Percentiles rank a stretch among this genome's conserved stretches.
phyloP scores from a whole-genome alignment of 2,329 filamentous ascomycete genomes.

The Ceratocystis eucalypticola region DNA sequence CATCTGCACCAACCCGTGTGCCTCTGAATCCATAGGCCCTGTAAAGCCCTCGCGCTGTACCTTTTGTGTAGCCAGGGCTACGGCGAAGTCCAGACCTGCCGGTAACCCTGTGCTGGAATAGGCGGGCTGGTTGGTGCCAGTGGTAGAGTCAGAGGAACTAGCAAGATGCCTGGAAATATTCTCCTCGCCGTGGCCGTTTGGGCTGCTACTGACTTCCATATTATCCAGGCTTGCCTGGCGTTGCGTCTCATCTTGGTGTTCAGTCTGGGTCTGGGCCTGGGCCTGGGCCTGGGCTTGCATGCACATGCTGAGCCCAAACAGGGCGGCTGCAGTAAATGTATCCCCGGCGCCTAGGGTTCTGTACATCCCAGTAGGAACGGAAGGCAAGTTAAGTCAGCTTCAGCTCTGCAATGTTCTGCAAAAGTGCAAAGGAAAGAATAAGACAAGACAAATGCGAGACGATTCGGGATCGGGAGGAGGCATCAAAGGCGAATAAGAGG shows the following conservation, averaged over 20 bases:
- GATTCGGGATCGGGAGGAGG: background rate
- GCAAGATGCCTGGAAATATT: background rate
- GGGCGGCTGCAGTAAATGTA: slow-evolving; percentile 59
- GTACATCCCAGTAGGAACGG: slow-evolving; percentile 20
- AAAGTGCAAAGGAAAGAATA: background rate
- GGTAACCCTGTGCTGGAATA: slow-evolving; percentile 24
- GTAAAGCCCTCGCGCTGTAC: slow-evolving; percentile 53
- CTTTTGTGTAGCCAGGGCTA: slow-evolving; percentile 53
- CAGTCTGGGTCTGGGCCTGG: background rate
- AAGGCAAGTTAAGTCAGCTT: slow-evolving; percentile 1
- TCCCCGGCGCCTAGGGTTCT: slow-evolving; percentile 63
- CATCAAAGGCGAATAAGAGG: background rate
- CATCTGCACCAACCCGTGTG: background rate
- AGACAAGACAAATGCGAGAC: background rate
- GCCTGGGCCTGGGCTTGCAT: slow-evolving; percentile 28
- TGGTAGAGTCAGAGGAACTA: background rate
- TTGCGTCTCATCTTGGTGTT: background rate
- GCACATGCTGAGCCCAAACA: slow-evolving; percentile 41
- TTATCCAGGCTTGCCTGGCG: background rate
- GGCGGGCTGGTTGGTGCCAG: too few species aligned
- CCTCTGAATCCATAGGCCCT: slow-evolving; percentile 30
- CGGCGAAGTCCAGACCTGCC: slow-evolving; percentile 43
- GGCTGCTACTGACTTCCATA: background rate
- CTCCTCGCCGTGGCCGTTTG: background rate
- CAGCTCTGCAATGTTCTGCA: background rate